Base-by-base conservation (phyloP, 2,329 filamentous ascomycete species). In the Colletotrichum sp. region DNA sequence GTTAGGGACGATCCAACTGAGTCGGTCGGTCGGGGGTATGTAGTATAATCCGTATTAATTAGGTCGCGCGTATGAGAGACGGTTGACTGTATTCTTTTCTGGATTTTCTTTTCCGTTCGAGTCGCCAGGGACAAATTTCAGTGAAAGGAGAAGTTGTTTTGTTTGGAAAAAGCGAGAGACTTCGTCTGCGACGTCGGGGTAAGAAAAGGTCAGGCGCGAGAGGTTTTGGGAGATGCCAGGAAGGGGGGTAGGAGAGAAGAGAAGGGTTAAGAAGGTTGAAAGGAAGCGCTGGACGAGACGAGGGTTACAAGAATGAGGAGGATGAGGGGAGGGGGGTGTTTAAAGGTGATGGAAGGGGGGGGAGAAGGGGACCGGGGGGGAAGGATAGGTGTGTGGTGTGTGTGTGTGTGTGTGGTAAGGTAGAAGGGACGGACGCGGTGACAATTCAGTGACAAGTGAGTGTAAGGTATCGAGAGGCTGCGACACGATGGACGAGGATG, bases 401-500 rank as follows among this genome's bases (percentile, higher is more conserved):
- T 12, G 39, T n/a, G 39, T 7, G 39, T 49, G 39, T 12, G 39
- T 21, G 39, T 49, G 44, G 68, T 52, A 32, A 26, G 32, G 68
- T 59, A 62, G 44, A 30, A 28, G 57, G 68, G 55, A 66, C 26
- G 55, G 70, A 70, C 64, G 70, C 60, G 70, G 64, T 73, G 73
- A 76, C 73, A 76, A 68, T 76, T 30, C 69, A 76, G 73, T 68
- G 70, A 73, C 73, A 76, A 73, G 64, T 71, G 32, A 63, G 55
- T 65, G 59, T 36, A 71, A 68, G 49, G 65, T 68, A 60, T 60
- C 15, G 34, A 32, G 34, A 70, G 59, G 72, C 67, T 71, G 72
- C 67, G 66, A 70, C 66, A 75, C 62, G 72, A 67, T 59, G 44
- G 70, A 59, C 64, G 63, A 73, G 69, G 71, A 57, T 21, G 7